A percentile compares a stretch with the other conserved stretches of the same genome.
phyloP scores from a whole-genome alignment of 768 basidiomycete genomes.

The Hydnomerulius pinastri region DNA sequence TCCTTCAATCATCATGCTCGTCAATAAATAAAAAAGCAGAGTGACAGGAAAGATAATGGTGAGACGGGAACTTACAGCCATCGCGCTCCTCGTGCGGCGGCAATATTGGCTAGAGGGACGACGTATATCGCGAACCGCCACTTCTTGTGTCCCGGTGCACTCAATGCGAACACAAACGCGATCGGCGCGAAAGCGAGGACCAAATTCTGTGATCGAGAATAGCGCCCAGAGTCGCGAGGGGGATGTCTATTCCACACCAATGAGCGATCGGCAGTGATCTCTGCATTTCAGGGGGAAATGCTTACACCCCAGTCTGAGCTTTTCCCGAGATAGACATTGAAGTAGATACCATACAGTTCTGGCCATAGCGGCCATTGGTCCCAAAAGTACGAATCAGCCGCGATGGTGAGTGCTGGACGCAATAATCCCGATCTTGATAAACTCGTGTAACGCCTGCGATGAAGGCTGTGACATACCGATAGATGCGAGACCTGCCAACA shows the following conservation, averaged over 20 bases:
- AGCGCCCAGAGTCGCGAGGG: conserved; percentile 59
- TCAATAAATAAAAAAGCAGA: too few species aligned
- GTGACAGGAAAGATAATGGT: not conserved
- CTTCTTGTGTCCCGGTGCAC: conserved; percentile 88
- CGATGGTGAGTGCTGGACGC: conserved; percentile 58
- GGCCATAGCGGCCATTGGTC: conserved; percentile 76
- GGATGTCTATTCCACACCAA: conserved; percentile 55
- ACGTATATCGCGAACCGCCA: conserved; percentile 95
- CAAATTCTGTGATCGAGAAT: conserved; percentile 50
- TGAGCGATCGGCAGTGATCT: conserved; percentile 4
- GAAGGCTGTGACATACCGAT: conserved; percentile 42
- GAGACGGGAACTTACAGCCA: conserved; percentile 58
- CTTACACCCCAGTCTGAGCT: conserved; percentile 91
- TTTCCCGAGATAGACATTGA: conserved; percentile 87
- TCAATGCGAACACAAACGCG: conserved; percentile 62
- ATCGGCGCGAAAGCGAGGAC: conserved; percentile 51
- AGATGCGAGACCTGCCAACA: conserved; percentile 50
- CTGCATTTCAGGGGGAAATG: conserved; percentile 11
- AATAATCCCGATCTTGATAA: not conserved
- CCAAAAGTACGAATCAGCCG: conserved; percentile 90
- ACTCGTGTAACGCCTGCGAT: not conserved
- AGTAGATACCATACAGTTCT: conserved; percentile 75
- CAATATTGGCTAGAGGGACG: conserved; percentile 78
- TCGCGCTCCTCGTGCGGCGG: conserved; percentile 65
- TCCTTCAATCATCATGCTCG: conserved; percentile 32